Base-by-base conservation (phyloP, 495 filamentous ascomycete genomes). In the Xylaria acuta region DNA sequence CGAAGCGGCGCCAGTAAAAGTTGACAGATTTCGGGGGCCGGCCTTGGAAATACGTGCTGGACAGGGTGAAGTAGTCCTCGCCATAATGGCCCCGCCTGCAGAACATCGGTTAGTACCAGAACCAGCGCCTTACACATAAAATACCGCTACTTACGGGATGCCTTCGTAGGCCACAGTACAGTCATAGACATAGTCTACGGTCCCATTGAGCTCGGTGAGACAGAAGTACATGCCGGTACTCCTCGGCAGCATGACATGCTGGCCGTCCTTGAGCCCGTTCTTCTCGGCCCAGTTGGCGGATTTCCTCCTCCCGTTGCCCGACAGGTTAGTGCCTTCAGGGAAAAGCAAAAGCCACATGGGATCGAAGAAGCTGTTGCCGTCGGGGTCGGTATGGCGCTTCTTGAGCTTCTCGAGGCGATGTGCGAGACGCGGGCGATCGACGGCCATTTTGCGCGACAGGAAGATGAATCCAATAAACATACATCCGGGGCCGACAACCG, bases 261-360 rank as follows among this genome's bases (percentile, higher is more conserved):
- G 81, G 75, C 88, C 81, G 75, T 96, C 92, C 41, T 86, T 81
- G 58, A 93, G 83, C 2, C 89, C 88, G 14, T 79, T 84, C 79
- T 95, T 94, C 45, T 89, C 84, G 4, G 92, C 91, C 88, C 91
- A 95, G 72, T 84, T 84, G 22, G 85, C 84, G 43, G 91, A 94
- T 65, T 86, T 87, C 34, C 76, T 80, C 67, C 91, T 83, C 20
- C 89, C 90, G 73, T 92, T 92, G n/a, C 79, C 78, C 47, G 88
- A 91, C 9, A 91, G 80, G 74, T 95, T 96, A 7, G 93, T 96
- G 40, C 93, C 93, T 80, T 96, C 93, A 0, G 93, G 93, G 76
- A 94, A 96, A 64, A 96, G 85, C 66, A 96, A 83, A 56, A 96
- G 83, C 93, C 93, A 96, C 93, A 95, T 95, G 1, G 93, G 93